Evolutionary conservation across 2,329 filamentous ascomycete genomes (phyloP).

Genomic region (Phyllosticta citribraziliensis): DNA sequence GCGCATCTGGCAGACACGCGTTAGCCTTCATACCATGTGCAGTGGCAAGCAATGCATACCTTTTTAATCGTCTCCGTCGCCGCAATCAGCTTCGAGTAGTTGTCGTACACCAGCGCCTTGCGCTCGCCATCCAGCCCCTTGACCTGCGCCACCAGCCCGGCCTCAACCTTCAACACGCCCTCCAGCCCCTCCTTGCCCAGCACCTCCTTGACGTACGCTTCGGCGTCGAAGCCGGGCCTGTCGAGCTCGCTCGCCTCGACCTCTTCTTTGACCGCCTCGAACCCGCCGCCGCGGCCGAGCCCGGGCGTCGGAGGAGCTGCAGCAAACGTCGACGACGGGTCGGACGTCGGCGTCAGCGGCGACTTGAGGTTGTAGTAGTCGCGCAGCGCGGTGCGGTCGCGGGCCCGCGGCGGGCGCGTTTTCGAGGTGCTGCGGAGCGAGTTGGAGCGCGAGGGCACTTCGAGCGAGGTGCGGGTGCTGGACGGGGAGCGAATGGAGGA

Average conservation of each 20-base stretch:
- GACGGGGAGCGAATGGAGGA: constrained; percentile 56
- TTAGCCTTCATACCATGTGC: no score
- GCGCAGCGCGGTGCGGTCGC: constrained; percentile 78
- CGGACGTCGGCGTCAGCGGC: constrained; percentile 26
- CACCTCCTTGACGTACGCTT: constrained; percentile 54
- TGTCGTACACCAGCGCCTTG: constrained; percentile 95
- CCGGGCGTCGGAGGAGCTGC: constrained; percentile 19
- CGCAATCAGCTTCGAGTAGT: constrained; percentile 93
- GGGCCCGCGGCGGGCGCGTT: constrained; percentile 50
- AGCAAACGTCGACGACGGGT: constrained; percentile 2
- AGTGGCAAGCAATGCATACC: constrained; percentile 27
- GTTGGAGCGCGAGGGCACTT: constrained; percentile 32
- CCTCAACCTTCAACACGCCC: constrained; percentile 61
- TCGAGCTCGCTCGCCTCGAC: constrained; percentile 61
- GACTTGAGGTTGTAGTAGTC: constrained; percentile 86
- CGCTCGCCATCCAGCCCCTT: constrained; percentile 87
- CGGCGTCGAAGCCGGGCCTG: constrained; percentile 58
- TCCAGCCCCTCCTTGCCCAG: constrained; percentile 55
- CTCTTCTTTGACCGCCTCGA: constrained; percentile 39
- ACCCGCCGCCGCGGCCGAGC: constrained; percentile 12
- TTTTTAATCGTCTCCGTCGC: constrained; percentile 92
- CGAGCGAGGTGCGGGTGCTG: constrained; percentile 65
- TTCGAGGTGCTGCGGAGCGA: constrained; percentile 19
- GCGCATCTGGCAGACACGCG: constrained; percentile 49
- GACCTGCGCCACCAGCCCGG: constrained; percentile 60